phyloP scores from a whole-genome alignment of 2,329 filamentous ascomycete genomes.

The Macroventuria anomochaeta region DNA sequence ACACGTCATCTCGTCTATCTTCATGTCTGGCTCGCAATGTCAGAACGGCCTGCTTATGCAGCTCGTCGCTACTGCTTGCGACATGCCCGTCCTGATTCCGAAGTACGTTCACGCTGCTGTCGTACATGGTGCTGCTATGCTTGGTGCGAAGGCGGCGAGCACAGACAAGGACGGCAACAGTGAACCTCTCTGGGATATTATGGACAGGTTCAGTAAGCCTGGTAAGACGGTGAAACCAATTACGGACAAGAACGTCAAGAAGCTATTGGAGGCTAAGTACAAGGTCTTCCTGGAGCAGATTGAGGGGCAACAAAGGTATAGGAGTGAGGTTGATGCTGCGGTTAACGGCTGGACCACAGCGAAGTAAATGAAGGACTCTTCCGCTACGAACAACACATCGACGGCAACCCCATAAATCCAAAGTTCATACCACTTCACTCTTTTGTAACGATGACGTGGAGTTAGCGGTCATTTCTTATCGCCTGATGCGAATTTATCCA shows the following conservation, averaged over 20 bases:
- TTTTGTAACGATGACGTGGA: constrained; percentile 1
- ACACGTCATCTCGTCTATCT: constrained; percentile 88
- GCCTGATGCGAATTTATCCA: not conserved
- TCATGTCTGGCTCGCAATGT: constrained; percentile 98
- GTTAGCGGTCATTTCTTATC: not conserved
- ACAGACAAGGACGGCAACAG: constrained; percentile 77
- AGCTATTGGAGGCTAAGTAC: constrained; percentile 86
- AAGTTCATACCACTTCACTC: too few species aligned
- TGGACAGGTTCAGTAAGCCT: constrained; percentile 96
- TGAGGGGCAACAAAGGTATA: constrained; percentile 81
- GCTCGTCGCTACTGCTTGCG: constrained; percentile 86
- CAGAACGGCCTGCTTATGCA: constrained; percentile 93
- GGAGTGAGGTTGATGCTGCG: constrained; percentile 74
- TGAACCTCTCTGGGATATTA: constrained; percentile 92
- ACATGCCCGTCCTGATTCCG: constrained; percentile 92
- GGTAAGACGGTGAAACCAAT: constrained; percentile 82
- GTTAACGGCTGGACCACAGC: constrained; percentile 43
- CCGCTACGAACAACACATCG: too few species aligned
- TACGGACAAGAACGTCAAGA: constrained; percentile 74
- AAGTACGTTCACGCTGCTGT: constrained; percentile 94
- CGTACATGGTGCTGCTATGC: constrained; percentile 97
- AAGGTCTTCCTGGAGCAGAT: constrained; percentile 95
- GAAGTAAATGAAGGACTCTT: not conserved
- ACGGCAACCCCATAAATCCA: too few species aligned
- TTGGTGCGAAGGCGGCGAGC: constrained; percentile 95